Base-by-base conservation (phyloP, 192 early-diverging fungal species). In the Umbelopsis sp. region DNA sequence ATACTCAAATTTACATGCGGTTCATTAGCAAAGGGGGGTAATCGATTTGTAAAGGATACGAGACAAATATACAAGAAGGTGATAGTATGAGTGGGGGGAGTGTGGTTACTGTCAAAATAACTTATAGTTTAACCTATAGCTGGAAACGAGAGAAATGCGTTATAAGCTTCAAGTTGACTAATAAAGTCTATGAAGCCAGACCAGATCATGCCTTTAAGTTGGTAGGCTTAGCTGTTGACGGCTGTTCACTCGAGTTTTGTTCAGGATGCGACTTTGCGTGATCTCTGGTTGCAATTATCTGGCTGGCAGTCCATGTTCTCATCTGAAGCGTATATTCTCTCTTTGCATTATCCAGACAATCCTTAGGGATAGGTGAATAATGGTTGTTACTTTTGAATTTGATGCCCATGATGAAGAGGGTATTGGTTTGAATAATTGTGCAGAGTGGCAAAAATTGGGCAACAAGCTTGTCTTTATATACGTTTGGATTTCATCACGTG, bases 281-380 rank as follows among this genome's bases (percentile, higher is more conserved):
- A 32, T 12, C 31, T 1, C 14, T 62, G 20, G 56, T 34, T 12
- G 56, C 26, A 4, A 5, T 62, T 1, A 62, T 62, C 17, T 62
- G 56, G 32, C 26, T 62, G 26, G 56, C 56, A 7, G 56, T 62
- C 56, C 56, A 62, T 12, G 34, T 6, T 34, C 56, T 62, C 56
- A 62, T 62, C 34, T 62, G 56, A 62, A 29, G 56, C 16, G 56
- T 62, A n/a, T 62, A 62, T 7, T 62, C 56, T 62, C 20, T 62
- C 56, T 62, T 62, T 34, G 56, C 56, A 32, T 62, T 62, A 14
- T 62, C 56, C 26, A 62, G 14, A 17, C 31, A 34, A 20, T 62
- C 56, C 17, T 62, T 62, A 14, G 31, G 4, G 31, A 17, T 62
- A n/a, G 31, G 56, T 20, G 26, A 17, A 20, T 17, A 34, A n/a